phyloP scores from a whole-genome alignment of 768 basidiomycete genomes.

The Suillus tomentosus region DNA sequence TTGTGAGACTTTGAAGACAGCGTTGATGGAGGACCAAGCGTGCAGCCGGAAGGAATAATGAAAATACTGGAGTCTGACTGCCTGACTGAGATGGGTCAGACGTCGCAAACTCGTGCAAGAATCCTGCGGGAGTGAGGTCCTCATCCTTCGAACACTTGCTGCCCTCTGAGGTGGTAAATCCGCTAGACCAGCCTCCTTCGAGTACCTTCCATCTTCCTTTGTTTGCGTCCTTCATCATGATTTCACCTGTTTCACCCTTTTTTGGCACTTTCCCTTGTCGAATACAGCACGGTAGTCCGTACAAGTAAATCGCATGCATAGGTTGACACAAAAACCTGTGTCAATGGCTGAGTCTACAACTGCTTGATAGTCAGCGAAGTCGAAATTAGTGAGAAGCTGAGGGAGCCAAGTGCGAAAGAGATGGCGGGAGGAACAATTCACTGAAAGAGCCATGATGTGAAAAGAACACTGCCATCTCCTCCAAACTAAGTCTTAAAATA shows the following conservation, averaged over 20 bases:
- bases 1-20: slow-evolving; percentile 77
- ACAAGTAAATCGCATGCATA: slow-evolving; percentile 99
- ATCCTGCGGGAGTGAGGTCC: slow-evolving; percentile 94
- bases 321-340: slow-evolving; percentile 92
- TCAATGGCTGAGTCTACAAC: slow-evolving; percentile 90
- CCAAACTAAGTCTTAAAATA: slow-evolving; percentile 65
- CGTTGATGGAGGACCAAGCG: slow-evolving; percentile 86
- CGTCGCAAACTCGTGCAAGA: slow-evolving; percentile 87
- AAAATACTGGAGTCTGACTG: slow-evolving; percentile 69
- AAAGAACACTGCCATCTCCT: slow-evolving; percentile 97
- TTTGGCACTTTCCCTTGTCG: slow-evolving; percentile 69
- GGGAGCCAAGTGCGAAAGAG: slow-evolving; percentile 93
- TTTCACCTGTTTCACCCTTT: slow-evolving; percentile 92
- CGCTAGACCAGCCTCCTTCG: slow-evolving; percentile 71
- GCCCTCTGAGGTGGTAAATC: slow-evolving; percentile 42
- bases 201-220: slow-evolving; percentile 95
- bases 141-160: slow-evolving; percentile 73
- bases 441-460: slow-evolving; percentile 99
- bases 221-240: slow-evolving; percentile 92
- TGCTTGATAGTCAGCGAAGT: slow-evolving; percentile 82
- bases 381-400: slow-evolving; percentile 98
- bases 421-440: slow-evolving; percentile 98
- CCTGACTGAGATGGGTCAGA: slow-evolving; percentile 64
- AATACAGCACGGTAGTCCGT: slow-evolving; percentile 93
- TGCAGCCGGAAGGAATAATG: slow-evolving; percentile 94